phyloP scores from a whole-genome alignment of 2,329 filamentous ascomycete species.

The Aspergillus luchuensis region DNA sequence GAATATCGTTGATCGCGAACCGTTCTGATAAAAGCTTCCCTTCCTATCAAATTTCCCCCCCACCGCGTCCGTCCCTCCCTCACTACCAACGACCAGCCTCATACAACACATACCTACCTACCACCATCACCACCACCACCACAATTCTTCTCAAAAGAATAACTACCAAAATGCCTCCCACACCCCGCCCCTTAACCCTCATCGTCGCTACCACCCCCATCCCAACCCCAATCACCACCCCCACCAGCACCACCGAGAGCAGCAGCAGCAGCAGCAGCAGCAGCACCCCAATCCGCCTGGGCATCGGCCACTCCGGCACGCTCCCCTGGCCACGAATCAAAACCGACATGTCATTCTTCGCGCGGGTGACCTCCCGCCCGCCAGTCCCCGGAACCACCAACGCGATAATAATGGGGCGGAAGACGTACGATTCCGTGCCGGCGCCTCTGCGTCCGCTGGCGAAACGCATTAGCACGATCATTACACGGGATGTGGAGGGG shows the following conservation, averaged over 20 bases:
- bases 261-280: constrained; percentile 42
- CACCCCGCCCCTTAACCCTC: constrained; percentile 68
- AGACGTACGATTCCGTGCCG: constrained; percentile 93
- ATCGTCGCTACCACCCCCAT: constrained; percentile 82
- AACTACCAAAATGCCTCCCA: not conserved
- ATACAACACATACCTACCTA: not conserved
- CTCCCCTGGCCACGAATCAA: constrained; percentile 89
- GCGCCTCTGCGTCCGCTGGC: constrained; percentile 74
- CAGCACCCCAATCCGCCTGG: constrained; percentile 61
- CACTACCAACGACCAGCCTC: not conserved
- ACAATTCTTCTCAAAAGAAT: not conserved
- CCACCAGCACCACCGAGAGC: constrained; percentile 11
- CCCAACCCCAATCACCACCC: constrained; percentile 21
- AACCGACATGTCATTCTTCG: constrained; percentile 94
- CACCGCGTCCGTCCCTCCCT: too few relatives aligned
- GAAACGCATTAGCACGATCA: constrained; percentile 77
- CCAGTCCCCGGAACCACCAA: constrained; percentile 50
- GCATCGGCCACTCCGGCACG: constrained; percentile 76
- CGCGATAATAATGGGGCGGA: constrained; percentile 94
- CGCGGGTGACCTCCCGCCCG: constrained; percentile 75
- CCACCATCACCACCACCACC: not conserved
- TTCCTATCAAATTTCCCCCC: too few relatives aligned
- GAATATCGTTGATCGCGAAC: too few relatives aligned
- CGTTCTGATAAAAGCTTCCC: too few relatives aligned
- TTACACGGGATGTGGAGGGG: constrained; percentile 55